These are phyloP conservation scores for Cyberlindnera galapagoensis DNA, from an alignment of 805 yeast species.

Conservation along the genomic window DNA sequence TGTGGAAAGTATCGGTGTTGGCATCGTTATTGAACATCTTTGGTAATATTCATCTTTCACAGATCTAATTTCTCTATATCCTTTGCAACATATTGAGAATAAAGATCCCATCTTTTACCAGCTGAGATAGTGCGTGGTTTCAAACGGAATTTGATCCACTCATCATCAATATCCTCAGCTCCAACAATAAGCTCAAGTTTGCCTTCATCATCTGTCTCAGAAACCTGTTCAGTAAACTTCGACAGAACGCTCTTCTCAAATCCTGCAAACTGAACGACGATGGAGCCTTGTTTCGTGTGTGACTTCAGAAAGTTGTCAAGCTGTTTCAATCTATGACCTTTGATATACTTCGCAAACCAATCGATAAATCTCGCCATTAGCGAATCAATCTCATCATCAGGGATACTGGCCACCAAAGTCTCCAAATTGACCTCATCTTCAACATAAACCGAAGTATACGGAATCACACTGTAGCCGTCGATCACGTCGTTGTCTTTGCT, in stretches of 20 bases:
- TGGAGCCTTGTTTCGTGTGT: conserved; percentile 6
- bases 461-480: conserved; percentile 16
- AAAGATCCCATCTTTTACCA: conserved; percentile 6
- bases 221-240: conserved; percentile 5
- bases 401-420: conserved; percentile 10
- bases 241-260: conserved; percentile 14
- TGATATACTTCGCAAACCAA: conserved; percentile 15
- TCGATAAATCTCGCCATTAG: conserved; percentile 17
- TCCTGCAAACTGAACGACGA: conserved; percentile 13
- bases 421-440: conserved; percentile 13
- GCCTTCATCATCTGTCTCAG: conserved; percentile 5
- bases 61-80: too few relatives aligned
- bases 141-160: conserved; percentile 20
- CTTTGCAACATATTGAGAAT: conserved; percentile 4
- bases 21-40: too few relatives aligned
- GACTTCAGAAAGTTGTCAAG: background rate
- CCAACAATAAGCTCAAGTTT: conserved; percentile 16
- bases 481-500: conserved; percentile 17
- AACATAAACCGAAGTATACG: conserved; percentile 12
- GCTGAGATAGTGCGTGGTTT: conserved; percentile 16
- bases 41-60: too few relatives aligned
- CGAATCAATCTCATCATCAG: conserved; percentile 16
- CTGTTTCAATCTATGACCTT: conserved; percentile 3
- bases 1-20: too few relatives aligned
- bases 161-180: conserved; percentile 18